A percentile compares a stretch with the other conserved stretches of the same genome.
phyloP scores from a whole-genome alignment of 768 basidiomycete genomes.

The Rhodotorula toruloides region DNA sequence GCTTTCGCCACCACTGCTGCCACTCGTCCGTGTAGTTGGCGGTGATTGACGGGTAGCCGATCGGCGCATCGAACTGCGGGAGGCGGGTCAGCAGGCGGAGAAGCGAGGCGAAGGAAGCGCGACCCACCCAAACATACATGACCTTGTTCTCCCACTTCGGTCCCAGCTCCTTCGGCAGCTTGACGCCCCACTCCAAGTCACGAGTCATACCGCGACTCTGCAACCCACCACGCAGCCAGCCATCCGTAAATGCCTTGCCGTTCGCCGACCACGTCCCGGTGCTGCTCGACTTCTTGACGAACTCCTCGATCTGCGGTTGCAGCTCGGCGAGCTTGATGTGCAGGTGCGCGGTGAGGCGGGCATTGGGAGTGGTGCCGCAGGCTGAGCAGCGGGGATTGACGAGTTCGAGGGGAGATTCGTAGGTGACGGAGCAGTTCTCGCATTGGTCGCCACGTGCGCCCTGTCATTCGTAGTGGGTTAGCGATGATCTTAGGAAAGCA shows the following conservation, averaged over 20 bases:
- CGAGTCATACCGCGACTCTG: constrained; percentile 85
- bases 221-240: constrained; percentile 76
- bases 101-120: background rate
- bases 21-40: constrained; percentile 90
- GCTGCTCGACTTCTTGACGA: constrained; percentile 73
- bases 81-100: constrained; percentile 1
- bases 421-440: constrained; percentile 83
- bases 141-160: constrained; percentile 89
- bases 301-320: constrained; percentile 76
- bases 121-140: constrained; percentile 89
- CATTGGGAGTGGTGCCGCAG: constrained; percentile 69
- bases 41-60: constrained; percentile 96
- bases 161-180: constrained; percentile 76
- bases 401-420: constrained; percentile 79
- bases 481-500: background rate
- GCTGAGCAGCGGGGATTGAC: constrained; percentile 91
- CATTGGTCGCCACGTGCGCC: constrained; percentile 99
- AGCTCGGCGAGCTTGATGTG: constrained; percentile 79
- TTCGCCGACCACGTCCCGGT: constrained; percentile 90
- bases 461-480: constrained; percentile 46
- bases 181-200: constrained; percentile 93
- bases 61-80: constrained; percentile 83
- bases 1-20: constrained; percentile 96
- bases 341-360: constrained; percentile 79
- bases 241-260: constrained; percentile 84